Base-by-base conservation (phyloP, 352 stramenopile species). In the Phytopythium mirpurense region DNA sequence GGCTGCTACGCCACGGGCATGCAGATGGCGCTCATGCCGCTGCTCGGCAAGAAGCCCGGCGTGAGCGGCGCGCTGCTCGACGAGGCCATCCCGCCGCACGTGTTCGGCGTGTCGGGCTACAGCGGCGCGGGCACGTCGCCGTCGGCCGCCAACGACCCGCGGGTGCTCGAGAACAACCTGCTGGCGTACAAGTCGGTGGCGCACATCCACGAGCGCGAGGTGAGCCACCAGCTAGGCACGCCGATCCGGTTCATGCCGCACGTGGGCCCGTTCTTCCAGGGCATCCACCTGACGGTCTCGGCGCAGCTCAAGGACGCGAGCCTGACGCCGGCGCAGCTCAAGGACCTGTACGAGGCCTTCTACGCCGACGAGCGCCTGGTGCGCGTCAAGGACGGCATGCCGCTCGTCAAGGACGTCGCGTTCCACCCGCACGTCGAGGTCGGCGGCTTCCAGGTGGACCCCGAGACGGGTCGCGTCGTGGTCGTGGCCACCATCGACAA, bases 401-500 rank as follows among this genome's bases (percentile, higher is more conserved):
- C 83, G 29, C 62, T 83, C 36, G 93, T 90, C 56, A 95, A 82
- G 69, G 68, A 90, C 64, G 93, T 85, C 49, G 65, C 82, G 21
- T 73, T 64, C 51, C 63, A 80, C 51, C 86, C 91, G 70, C 77
- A 93, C 57, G 83, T 74, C 52, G 77, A 79, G 37, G 74, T 96
- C 16, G 87, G 86, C 23, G 87, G 85, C 56, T 96, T 98, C 65
- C 82, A 96, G 50, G 68, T 94, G 51, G 90, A 98, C 63, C 66
- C 74, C 12, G 62, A 88, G 45, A 90, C 88, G 21, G 87, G 88
- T 18, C 78, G 91, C 27, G 63, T 96, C 24, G 91, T 96, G 42
- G 70, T 97, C 19, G 70, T 97, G 42, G 70, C 75, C 16, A 93
- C 88, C 23, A 97, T 98, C 57, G 92, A 98, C 69, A 98, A 98